Base-by-base conservation (phyloP, 208 protist genomes). In the Strigomonas culicis region DNA sequence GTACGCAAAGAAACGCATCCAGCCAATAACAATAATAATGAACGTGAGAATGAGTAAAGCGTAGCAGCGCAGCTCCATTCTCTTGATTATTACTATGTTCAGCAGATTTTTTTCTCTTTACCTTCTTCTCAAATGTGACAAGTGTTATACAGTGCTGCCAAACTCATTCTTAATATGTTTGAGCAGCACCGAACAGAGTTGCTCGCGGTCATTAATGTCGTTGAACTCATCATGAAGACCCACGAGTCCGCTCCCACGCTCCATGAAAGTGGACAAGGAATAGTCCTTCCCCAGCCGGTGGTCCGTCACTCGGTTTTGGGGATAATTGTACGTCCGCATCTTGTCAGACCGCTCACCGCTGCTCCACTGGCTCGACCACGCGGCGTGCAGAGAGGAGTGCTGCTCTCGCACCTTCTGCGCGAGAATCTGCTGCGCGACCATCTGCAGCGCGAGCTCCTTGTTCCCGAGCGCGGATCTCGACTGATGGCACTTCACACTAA, bases 261-360 rank as follows among this genome's bases (percentile, higher is more conserved):
- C 84, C 82, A 95, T 90, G 62, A 95, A 95, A 1, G 73, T 75
- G 28, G 66, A 63, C 46, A 95, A 71, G 7, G 84, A 70, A 60
- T 82, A 95, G 56, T 95, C 90, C 55, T 88, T 91, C 2, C 90
- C 90, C 28, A 95, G 64, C 28, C 91, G 88, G 55, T 96, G 91
- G 55, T 96, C 91, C 4, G 88, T 94, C 21, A 94, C 78, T 17
- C 86, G 83, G 64, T 96, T 96, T 55, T 96, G 91, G 11, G 86
- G 91, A 61, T 82, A 92, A 59, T 96, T 96, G 80, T 94, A 96
- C 24, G 91, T 94, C 46, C 91, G 65, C 86, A 96, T 94, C 66
- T 91, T 93, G 59, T 96, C 91, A 0, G 86, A 92, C 21, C 91
- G 84, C 73, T 96, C 91, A 0, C 91, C 91, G 65, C 85, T 94